Evolutionary conservation across 345 rosid species (phyloP), one percentile per base, ranked within the genome.

Genomic region (Eucalyptus lansdowneana): DNA sequence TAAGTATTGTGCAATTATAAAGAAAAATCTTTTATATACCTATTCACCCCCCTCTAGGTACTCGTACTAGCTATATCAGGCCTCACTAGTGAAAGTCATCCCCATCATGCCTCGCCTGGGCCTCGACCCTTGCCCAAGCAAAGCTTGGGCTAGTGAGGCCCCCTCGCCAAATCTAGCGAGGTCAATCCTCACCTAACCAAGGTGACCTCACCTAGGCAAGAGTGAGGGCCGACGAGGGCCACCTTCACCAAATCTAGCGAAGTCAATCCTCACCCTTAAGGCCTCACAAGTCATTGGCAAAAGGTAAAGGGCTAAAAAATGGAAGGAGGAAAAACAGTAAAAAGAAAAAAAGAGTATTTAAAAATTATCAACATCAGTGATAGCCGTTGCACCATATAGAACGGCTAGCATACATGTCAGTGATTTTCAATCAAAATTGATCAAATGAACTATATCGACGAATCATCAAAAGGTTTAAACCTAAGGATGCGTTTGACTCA

Each of bases 391-490:
- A 3, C 4, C 80, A 7, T 16, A 4, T 8, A 67, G 6, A 17
- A 31, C 1, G 3, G 1, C 1, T 1, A 0, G 22, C 40, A 31
- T 15, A 0, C 22, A 67, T 4, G 11, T 67, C 2, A 15, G 0
- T 0, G 15, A 67, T 67, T 31, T 67, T n/a, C 6, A 4, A 4
- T 15, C 80, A 67, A 67, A 67, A 31, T 67, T 31, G 1, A 9
- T 9, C 2, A 1, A 6, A 13, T n/a, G 0, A 37, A 67, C 0
- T 31, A 67, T 4, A 31, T 67, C 15, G 22, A 7, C 2, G 29
- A 65, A 65, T 65, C 0, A 0, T 65, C 37, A 65, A 65, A 65
- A 65, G 13, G 17, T 65, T n/a, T 29, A 14, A 16, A 1, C 0
- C 24, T 53, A 53, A 53, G 56, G 2, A 19, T 19, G 56, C 24